Evolutionary conservation across 2,329 filamentous ascomycete species (phyloP).

Genomic region (Metarhizium brunneum): DNA sequence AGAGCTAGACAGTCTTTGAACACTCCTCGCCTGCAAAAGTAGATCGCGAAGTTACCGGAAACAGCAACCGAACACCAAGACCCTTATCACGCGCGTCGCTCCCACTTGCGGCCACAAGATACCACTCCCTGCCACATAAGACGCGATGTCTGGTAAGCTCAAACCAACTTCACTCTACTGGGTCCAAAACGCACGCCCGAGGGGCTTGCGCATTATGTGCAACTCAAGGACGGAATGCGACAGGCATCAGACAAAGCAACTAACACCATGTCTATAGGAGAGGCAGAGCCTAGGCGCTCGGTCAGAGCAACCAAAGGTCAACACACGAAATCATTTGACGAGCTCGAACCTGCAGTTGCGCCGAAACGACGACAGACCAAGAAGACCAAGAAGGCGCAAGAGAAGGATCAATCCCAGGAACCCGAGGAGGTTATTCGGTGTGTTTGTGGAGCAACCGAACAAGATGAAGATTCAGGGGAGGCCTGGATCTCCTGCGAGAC

Average conservation of each 20-base stretch:
- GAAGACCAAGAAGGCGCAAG: conserved; percentile 50
- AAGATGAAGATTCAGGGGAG: conserved; percentile 76
- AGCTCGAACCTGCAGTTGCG: conserved; percentile 50
- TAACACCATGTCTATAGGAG: conserved; percentile 23
- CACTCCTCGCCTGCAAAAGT: conserved; percentile 16
- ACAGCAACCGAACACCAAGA: conserved; percentile 9
- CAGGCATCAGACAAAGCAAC: conserved; percentile 3
- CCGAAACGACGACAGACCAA: conserved; percentile 44
- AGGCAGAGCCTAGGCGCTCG: conserved; percentile 78
- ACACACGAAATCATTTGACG: conserved; percentile 79
- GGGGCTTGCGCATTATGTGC: not conserved
- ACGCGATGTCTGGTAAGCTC: conserved; percentile 28
- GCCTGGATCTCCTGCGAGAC: conserved; percentile 95
- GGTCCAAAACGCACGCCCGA: not conserved
- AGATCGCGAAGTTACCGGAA: conserved; percentile 10
- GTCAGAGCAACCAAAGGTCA: conserved; percentile 95
- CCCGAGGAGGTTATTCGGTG: conserved; percentile 76
- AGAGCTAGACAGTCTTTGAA: conserved; percentile 14
- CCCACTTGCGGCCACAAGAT: not conserved
- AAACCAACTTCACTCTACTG: not conserved
- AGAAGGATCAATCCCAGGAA: conserved; percentile 48
- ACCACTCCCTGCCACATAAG: not conserved
- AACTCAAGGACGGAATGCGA: not conserved
- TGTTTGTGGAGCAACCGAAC: conserved; percentile 80
- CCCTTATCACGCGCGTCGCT: conserved; percentile 2